These are phyloP conservation scores for Cladophialophora carrionii DNA, from an alignment of 2,329 filamentous ascomycete species.

Conservation along the genomic window DNA sequence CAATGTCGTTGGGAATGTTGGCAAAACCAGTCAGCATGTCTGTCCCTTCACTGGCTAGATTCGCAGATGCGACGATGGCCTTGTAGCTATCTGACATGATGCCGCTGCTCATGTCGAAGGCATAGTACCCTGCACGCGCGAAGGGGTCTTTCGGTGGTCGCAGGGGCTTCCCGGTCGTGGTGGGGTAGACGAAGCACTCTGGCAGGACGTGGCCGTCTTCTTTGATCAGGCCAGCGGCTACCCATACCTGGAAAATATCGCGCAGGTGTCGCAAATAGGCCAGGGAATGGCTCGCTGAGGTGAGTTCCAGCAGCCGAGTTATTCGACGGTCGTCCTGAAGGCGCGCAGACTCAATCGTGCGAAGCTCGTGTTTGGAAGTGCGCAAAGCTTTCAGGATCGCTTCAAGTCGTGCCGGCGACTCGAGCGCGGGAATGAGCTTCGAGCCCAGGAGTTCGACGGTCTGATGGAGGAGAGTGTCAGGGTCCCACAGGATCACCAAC, in stretches of 20 bases:
- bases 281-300: slow-evolving; percentile 29
- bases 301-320: slow-evolving; percentile 22
- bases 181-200: slow-evolving; percentile 36
- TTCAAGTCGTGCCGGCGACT: slow-evolving; percentile 35
- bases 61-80: slow-evolving; percentile 36
- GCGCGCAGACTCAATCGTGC: slow-evolving; percentile 20
- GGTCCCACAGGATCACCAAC: slow-evolving; percentile 38
- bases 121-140: slow-evolving; percentile 38
- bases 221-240: slow-evolving; percentile 31
- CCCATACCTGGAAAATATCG: slow-evolving; percentile 34
- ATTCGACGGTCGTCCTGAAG: slow-evolving; percentile 15
- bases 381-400: slow-evolving; percentile 34
- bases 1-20: slow-evolving; percentile 16
- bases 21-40: slow-evolving; percentile 29
- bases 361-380: slow-evolving; percentile 29
- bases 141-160: slow-evolving; percentile 35
- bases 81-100: slow-evolving; percentile 35
- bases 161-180: slow-evolving; percentile 27
- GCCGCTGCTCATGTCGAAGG: slow-evolving; percentile 39
- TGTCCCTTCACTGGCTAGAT: slow-evolving; percentile 35
- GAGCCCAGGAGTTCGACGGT: slow-evolving; percentile 38
- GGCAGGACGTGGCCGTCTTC: slow-evolving; percentile 34
- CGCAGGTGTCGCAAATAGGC: slow-evolving; percentile 36
- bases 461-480: slow-evolving; percentile 36
- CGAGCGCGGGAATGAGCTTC: slow-evolving; percentile 35